phyloP scores from a whole-genome alignment of 495 filamentous ascomycete species.

The Pyrenula aspistea region DNA sequence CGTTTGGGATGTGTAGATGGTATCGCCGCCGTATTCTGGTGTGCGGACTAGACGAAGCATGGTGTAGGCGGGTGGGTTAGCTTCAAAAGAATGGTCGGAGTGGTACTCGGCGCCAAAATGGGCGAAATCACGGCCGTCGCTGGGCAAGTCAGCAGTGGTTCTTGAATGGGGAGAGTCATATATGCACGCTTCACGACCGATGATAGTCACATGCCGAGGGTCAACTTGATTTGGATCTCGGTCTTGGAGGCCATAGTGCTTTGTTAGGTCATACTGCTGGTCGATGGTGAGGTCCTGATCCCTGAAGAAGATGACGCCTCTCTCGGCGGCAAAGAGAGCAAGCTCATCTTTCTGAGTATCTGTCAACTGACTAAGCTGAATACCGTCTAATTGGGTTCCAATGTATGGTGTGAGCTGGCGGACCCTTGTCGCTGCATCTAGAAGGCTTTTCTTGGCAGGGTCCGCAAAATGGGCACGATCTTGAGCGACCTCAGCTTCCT shows the following conservation, averaged over 20 bases:
- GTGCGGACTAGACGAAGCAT: slow-evolving; percentile 15
- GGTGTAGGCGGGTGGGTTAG: slow-evolving; percentile 18
- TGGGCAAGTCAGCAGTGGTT: slow-evolving; percentile 3
- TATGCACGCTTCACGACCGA: slow-evolving; percentile 7
- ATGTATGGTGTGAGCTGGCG: slow-evolving; percentile 26
- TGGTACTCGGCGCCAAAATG: slow-evolving; percentile 16
- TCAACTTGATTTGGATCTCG: slow-evolving; percentile 10
- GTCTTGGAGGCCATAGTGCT: slow-evolving; percentile 12
- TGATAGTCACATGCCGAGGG: slow-evolving; percentile 9
- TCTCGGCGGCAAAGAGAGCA: slow-evolving; percentile 28
- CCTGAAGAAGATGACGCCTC: slow-evolving; percentile 30
- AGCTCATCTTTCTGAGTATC: slow-evolving; percentile 28
- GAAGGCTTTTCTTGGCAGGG: slow-evolving; percentile 34
- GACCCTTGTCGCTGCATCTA: slow-evolving; percentile 17
- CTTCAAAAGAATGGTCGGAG: slow-evolving; percentile 18
- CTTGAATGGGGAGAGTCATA: slow-evolving; percentile 3
- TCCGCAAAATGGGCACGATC: slow-evolving; percentile 40
- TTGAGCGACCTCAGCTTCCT: slow-evolving; percentile 12
- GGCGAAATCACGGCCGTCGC: slow-evolving; percentile 11
- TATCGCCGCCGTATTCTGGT: slow-evolving; percentile 18
- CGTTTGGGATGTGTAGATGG: slow-evolving; percentile 16
- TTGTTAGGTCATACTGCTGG: slow-evolving; percentile 13
- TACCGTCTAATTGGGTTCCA: slow-evolving; percentile 26
- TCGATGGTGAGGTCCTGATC: slow-evolving; percentile 25
- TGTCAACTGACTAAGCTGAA: slow-evolving; percentile 28